Evolutionary conservation across 495 filamentous ascomycete species (phyloP), one percentile per base, ranked within the genome.

Genomic region (Hypoxylon fragiforme): DNA sequence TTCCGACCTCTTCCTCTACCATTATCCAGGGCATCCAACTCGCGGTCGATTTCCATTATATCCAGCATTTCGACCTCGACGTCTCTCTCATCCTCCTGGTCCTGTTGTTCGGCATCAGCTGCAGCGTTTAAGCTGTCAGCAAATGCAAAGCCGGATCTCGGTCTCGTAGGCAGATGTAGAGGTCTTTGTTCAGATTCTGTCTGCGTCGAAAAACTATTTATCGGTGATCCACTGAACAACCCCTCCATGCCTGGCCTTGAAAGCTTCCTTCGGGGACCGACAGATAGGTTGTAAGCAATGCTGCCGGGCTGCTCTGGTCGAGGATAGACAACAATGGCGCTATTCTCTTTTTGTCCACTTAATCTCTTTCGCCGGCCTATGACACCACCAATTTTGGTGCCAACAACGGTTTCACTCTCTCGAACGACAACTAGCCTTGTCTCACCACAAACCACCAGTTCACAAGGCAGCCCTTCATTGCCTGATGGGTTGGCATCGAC

Each of bases 391-490:
- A 65, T 68, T 39, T 40, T 70, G 48, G 52, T 74, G 36, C 67
- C 69, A 2, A 65, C 61, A 7, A 64, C 62, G 8, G 64, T 63
- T 31, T 70, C 64, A 46, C 65, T 67, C 68, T 77, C 74, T 9
- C 82, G 78, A 16, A 88, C 70, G 30, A 87, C 72, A 21, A 85
- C 72, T 8, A 88, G 57, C 12, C 85, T 78, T 52, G 78, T 82
- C 62, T 91, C 86, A 26, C 84, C 82, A 6, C 81, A 76, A 3
- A 90, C 70, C 1, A 91, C 62, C 2, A 88, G 72, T 47, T 89
- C 85, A 14, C 72, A 50, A 15, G 77, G 79, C 3, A 77, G 63
- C 2, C 78, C 75, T 9, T 73, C 66, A 7, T 67, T 65, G 9
- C 68, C 66, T 7, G 69, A 65, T 1, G 65, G 58, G 44, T 70